Evolutionary conservation across 805 yeast genomes (phyloP), one percentile per base, ranked within the genome.

Genomic region (Kazachstania bromeliacearum): DNA sequence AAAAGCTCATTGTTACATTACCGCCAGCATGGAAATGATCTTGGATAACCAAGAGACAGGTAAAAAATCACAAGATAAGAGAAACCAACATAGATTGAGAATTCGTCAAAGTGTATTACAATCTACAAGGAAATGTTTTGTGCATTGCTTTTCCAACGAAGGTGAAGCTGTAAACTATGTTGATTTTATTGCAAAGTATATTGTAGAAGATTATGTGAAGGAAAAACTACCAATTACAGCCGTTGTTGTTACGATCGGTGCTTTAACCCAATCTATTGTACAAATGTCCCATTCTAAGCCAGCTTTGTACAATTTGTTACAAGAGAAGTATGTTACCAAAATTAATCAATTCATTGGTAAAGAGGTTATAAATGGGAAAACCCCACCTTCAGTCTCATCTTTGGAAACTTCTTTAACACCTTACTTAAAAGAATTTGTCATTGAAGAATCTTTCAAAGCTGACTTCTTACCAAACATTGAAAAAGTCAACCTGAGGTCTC

Each of bases 401-500:
- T 63, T 77, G 33, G 66, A 64, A 14, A 46, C 57, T 2, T 68
- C 70, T 41, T 55, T 76, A 24, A 46, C 55, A n/a, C 55, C 60
- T 5, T 72, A 74, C 44, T 54, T 76, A 17, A 48, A 53, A 13
- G 67, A 68, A 24, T 68, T 63, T 43, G 49, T 77, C 12, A 46
- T 57, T 7, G 57, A 60, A 13, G 64, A 57, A 0, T 52, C 58
- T 4, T 64, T 77, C 35, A 55, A 51, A 15, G 42, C 57, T 2
- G 35, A 44, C 5, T 48, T 81, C 13, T 57, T 75, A 5, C 85
- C 94, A 2, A 67, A 71, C 14, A 48, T 88, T 33, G 88, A 83
- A 48, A 85, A 81, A 52, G 72, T 88, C 1, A 66, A 80, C 34
- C 64, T 88, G 44, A 72, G 95, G 55, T 75, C 94, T 2, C 79